Evolutionary conservation across 2,329 filamentous ascomycete genomes (phyloP).

Genomic region (Paraconiothyrium brasiliense): DNA sequence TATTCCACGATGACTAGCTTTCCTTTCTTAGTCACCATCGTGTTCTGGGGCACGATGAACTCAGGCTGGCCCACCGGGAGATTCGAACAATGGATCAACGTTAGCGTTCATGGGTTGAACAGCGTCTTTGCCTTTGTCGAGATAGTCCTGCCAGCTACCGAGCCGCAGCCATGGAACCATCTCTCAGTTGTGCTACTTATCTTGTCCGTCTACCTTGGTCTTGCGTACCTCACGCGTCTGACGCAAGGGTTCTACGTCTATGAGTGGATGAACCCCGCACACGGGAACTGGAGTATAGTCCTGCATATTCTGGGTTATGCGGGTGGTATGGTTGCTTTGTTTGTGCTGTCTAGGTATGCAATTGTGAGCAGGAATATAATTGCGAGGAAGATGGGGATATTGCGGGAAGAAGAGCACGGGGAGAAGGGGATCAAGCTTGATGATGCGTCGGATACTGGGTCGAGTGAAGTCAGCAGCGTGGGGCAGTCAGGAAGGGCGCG

Average conservation of each 20-base stretch:
- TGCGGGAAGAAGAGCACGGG: background rate
- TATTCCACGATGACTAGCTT: background rate
- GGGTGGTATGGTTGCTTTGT: background rate
- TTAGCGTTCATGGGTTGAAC: background rate
- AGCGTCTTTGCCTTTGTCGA: slow-evolving; percentile 2
- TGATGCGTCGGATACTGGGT: background rate
- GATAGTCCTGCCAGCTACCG: background rate
- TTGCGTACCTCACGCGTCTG: slow-evolving; percentile 1
- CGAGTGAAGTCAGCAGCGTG: background rate
- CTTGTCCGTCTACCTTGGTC: background rate
- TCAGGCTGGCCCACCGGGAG: slow-evolving; percentile 1
- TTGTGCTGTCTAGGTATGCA: background rate
- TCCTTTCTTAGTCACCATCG: slow-evolving; percentile 9
- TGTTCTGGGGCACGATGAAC: slow-evolving; percentile 2
- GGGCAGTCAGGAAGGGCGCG: background rate
- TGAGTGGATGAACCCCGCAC: slow-evolving; percentile 8
- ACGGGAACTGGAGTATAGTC: slow-evolving; percentile 1
- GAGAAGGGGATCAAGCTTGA: background rate
- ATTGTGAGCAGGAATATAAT: background rate
- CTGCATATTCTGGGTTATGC: slow-evolving; percentile 3
- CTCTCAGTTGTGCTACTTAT: background rate
- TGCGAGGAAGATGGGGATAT: background rate
- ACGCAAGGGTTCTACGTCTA: slow-evolving; percentile 9
- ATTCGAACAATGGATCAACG: slow-evolving; percentile 8
- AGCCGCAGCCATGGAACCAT: slow-evolving; percentile 2